Conservation (phyloP, 2,329 filamentous ascomycete genomes). For the Didymella pinodella region DNA sequence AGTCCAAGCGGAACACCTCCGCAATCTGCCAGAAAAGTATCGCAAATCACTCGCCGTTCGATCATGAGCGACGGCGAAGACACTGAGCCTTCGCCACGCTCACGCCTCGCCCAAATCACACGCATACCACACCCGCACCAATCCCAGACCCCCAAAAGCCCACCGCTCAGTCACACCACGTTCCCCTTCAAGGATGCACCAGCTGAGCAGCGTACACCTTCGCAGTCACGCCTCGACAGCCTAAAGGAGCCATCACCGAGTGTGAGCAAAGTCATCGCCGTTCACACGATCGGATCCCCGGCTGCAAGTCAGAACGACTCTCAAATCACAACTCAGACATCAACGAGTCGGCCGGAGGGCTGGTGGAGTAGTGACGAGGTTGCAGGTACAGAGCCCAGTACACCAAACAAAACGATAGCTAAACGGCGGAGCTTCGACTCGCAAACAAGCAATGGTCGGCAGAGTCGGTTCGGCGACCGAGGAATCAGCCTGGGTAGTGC, state of each 20-base stretch:
- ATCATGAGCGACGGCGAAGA: slow-evolving; percentile 12
- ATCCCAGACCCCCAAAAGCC: slow-evolving; percentile 26
- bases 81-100: slow-evolving; percentile 24
- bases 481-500: slow-evolving; percentile 47
- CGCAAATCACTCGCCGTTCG: slow-evolving; percentile 16
- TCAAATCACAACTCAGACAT: slow-evolving; percentile 41
- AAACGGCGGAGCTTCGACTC: slow-evolving; percentile 38
- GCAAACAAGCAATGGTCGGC: slow-evolving; percentile 33
- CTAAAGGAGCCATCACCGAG: slow-evolving; percentile 1
- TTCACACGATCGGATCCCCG: slow-evolving; percentile 30
- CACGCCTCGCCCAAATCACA: slow-evolving; percentile 24
- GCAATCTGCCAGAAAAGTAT: slow-evolving; percentile 13
- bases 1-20: slow-evolving; percentile 13
- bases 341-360: slow-evolving; percentile 47
- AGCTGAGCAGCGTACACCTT: not conserved
- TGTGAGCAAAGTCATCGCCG: slow-evolving; percentile 19
- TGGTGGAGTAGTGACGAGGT: slow-evolving; percentile 53
- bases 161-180: slow-evolving; percentile 18
- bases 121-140: slow-evolving; percentile 30
- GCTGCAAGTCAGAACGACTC: slow-evolving; percentile 26
- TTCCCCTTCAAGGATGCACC: slow-evolving; percentile 27
- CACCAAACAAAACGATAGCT: slow-evolving; percentile 23
- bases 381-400: slow-evolving; percentile 40
- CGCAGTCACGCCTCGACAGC: not conserved
- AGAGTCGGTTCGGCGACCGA: slow-evolving; percentile 40